Evolutionary conservation across 2,329 filamentous ascomycete genomes (phyloP), one percentile per base, ranked within the genome.

Genomic region (Cercospora canescens): DNA sequence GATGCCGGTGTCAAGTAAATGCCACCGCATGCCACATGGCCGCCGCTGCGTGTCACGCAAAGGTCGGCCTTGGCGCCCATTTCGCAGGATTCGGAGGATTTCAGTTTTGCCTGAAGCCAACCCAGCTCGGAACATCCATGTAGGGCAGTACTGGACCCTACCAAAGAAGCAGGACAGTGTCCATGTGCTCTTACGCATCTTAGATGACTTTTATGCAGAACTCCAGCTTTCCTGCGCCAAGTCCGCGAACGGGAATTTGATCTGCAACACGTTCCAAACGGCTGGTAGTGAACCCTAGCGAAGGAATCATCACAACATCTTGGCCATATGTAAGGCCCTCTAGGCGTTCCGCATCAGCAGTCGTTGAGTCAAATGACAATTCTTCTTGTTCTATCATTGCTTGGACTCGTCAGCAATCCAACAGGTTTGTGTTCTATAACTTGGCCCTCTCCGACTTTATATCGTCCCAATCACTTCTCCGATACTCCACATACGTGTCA

Each of bases 401-500:
- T 24, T 56, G 28, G 32, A 16, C 28, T 8, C 52, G 30, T 35
- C 28, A 56, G 52, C 52, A 35, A 21, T 6, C 32, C 21, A 56
- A 34, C 14, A 34, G 1, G 6, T 14, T n/a, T 12, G 18, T 41
- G 7, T 21, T 55, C 35, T 39, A 76, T 37, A 76, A 62, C 63
- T 67, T 73, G 11, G 68, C 73, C 41, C 66, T 60, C 7, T 71
- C 89, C 6, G 60, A 55, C 41, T 35, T 68, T 65, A 90, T 73
- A 39, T 70, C 74, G 21, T 85, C 82, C 87, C 88, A 91, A 69
- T 91, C 87, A 28, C 78, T 76, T 69, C 81, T 77, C 1, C 80
- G 83, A 73, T 90, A 91, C 1, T 85, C 81, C 6, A 86, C 81
- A 76, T 91, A 91, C 2, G 70, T 62, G 2, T 81, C 82, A 37